Conservation (phyloP, 768 basidiomycete species). For the Leccinellum albellum region DNA sequence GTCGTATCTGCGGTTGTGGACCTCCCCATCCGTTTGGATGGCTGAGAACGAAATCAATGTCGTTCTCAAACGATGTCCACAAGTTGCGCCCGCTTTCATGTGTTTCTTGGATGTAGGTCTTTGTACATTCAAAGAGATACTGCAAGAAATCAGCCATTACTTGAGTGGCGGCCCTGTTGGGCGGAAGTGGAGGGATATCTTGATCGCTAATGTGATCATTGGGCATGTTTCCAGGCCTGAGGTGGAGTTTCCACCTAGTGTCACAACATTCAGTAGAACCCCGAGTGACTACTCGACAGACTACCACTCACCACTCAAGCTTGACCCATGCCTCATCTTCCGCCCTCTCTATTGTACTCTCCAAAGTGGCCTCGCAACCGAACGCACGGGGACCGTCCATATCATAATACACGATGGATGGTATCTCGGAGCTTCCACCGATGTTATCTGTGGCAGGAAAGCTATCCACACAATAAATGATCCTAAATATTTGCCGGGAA, state of each 20-base stretch:
- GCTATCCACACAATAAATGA: conserved; percentile 25
- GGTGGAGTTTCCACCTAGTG: conserved; percentile 35
- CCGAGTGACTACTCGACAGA: not conserved
- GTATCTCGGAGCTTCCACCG: conserved; percentile 48
- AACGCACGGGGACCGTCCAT: conserved; percentile 38
- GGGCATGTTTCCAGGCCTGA: conserved; percentile 24
- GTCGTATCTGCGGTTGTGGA: conserved; percentile 40
- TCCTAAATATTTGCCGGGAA: not conserved
- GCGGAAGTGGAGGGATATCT: conserved; percentile 42
- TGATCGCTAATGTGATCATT: conserved; percentile 24
- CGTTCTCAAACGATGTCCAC: conserved; percentile 39
- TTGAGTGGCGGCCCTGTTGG: conserved; percentile 38
- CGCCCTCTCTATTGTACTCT: conserved; percentile 36
- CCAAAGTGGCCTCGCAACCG: conserved; percentile 43
- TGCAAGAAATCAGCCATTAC: conserved; percentile 47
- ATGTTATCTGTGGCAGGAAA: conserved; percentile 45
- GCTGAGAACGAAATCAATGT: conserved; percentile 44
- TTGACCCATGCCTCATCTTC: conserved; percentile 34
- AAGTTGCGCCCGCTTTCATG: conserved; percentile 39
- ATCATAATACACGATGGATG: conserved; percentile 48
- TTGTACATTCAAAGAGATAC: conserved; percentile 44
- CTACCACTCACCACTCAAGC: conserved; percentile 28
- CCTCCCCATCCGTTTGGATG: conserved; percentile 50
- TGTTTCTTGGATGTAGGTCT: conserved; percentile 42
- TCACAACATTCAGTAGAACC: conserved; percentile 1